These are phyloP conservation scores for Tetrapisispora phaffii DNA, from an alignment of 805 yeast genomes.

Conservation along the genomic window DNA sequence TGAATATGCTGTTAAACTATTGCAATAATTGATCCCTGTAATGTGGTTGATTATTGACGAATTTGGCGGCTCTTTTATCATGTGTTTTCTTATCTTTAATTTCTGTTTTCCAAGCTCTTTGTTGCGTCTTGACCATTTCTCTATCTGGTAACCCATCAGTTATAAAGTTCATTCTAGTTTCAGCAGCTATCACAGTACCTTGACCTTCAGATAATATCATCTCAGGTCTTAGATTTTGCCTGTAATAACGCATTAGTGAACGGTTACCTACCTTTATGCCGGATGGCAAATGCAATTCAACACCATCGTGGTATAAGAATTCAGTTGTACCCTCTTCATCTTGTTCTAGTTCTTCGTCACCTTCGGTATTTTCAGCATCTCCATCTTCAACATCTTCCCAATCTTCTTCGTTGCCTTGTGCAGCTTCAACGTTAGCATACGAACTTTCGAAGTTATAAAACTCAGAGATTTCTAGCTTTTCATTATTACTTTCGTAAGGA, in stretches of 20 bases:
- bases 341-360: conserved; percentile 22
- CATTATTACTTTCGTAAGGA: conserved; percentile 80
- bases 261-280: conserved; percentile 85
- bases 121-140: conserved; percentile 38
- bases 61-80: conserved; percentile 58
- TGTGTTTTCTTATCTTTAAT: conserved; percentile 40
- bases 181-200: conserved; percentile 80
- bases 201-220: conserved; percentile 58
- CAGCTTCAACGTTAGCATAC: conserved; percentile 30
- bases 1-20: conserved; percentile 11
- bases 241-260: conserved; percentile 66
- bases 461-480: conserved; percentile 78
- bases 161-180: conserved; percentile 43
- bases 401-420: conserved; percentile 6
- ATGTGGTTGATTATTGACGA: conserved; percentile 80
- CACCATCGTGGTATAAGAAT: conserved; percentile 48
- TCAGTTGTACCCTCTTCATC: conserved; percentile 32
- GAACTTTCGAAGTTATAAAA: conserved; percentile 83
- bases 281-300: conserved; percentile 68
- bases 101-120: conserved; percentile 64
- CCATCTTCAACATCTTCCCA: conserved; percentile 31
- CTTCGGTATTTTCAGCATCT: conserved; percentile 17
- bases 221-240: conserved; percentile 60
- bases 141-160: conserved; percentile 29
- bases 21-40: conserved; percentile 71